Percentiles rank a stretch among this genome's conserved stretches.
phyloP scores from a whole-genome alignment of 192 early-diverging fungal genomes.

The Umbelopsis sp. region DNA sequence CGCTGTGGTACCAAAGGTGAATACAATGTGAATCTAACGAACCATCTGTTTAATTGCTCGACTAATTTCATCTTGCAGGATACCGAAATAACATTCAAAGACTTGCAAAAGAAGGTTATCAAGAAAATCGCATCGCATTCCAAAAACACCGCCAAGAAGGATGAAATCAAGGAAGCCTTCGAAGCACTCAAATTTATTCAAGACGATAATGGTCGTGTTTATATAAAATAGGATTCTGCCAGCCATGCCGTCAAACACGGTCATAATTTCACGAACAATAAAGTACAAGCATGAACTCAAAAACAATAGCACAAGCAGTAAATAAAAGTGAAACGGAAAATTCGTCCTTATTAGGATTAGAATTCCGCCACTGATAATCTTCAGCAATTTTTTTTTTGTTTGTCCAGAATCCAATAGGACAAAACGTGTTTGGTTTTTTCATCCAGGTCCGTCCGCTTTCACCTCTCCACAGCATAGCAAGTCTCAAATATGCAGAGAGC shows the following conservation, averaged over 20 bases:
- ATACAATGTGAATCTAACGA: neutral
- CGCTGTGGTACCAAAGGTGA: conserved; percentile 19
- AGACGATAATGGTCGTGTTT: conserved; percentile 7
- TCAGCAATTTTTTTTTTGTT: conserved; percentile 1
- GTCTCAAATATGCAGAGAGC: conserved; percentile 10
- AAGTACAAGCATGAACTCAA: too few species aligned
- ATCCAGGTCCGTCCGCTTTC: neutral
- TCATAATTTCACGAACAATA: neutral
- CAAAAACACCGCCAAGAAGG: conserved; percentile 24
- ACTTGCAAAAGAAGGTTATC: conserved; percentile 27
- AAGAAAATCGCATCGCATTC: conserved; percentile 27
- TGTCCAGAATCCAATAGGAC: neutral
- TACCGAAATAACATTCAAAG: conserved; percentile 21
- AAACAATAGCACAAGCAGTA: too few species aligned
- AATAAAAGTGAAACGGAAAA: too few species aligned
- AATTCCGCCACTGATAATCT: conserved; percentile 14
- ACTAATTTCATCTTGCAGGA: neutral
- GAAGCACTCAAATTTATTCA: conserved; percentile 13
- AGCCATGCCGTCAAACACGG: neutral
- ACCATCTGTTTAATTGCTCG: neutral
- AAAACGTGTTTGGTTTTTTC: neutral
- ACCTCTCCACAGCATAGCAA: neutral
- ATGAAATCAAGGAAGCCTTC: conserved; percentile 31
- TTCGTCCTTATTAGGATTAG: neutral
- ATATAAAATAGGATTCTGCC: neutral